phyloP scores from a whole-genome alignment of 2,329 filamentous ascomycete species.

The Diaporthe sp. region DNA sequence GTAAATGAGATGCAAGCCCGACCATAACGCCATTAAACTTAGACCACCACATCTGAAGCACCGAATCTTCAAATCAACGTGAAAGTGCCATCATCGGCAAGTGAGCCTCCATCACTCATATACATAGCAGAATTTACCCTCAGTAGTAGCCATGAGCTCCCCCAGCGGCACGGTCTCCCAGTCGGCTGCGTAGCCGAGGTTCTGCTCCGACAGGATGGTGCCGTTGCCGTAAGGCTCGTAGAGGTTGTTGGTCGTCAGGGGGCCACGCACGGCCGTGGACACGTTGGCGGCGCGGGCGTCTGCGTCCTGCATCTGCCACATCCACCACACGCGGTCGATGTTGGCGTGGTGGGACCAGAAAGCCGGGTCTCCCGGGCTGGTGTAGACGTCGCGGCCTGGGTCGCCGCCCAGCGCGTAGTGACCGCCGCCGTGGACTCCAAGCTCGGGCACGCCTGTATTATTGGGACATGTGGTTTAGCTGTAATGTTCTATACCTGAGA shows the following conservation, averaged over 20 bases:
- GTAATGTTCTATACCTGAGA: background rate
- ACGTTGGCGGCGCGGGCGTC: slow-evolving; percentile 43
- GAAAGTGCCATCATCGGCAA: background rate
- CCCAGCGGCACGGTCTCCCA: slow-evolving; percentile 9
- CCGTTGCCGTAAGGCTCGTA: slow-evolving; percentile 20
- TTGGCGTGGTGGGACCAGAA: slow-evolving; percentile 32
- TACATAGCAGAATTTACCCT: slow-evolving; percentile 33
- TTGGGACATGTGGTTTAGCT: slow-evolving; percentile 26
- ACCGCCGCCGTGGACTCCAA: slow-evolving; percentile 42
- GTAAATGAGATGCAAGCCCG: background rate
- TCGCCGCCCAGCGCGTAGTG: slow-evolving; percentile 41
- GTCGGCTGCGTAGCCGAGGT: background rate
- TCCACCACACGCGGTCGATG: slow-evolving; percentile 34
- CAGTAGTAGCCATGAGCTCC: slow-evolving; percentile 28
- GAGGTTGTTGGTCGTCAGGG: background rate
- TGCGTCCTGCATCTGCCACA: slow-evolving; percentile 36
- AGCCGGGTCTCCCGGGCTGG: slow-evolving; percentile 29
- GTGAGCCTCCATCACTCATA: slow-evolving; percentile 17
- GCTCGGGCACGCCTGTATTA: slow-evolving; percentile 18
- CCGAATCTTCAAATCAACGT: too few relatives aligned
- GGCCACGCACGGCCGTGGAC: slow-evolving; percentile 12
- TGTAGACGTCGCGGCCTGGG: slow-evolving; percentile 37
- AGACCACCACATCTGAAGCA: background rate
- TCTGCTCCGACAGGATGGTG: background rate
- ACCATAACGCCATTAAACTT: background rate